A percentile compares a stretch with the other conserved stretches of the same genome.
phyloP scores from a whole-genome alignment of 2,329 filamentous ascomycete genomes.

The Penicillium olsonii region DNA sequence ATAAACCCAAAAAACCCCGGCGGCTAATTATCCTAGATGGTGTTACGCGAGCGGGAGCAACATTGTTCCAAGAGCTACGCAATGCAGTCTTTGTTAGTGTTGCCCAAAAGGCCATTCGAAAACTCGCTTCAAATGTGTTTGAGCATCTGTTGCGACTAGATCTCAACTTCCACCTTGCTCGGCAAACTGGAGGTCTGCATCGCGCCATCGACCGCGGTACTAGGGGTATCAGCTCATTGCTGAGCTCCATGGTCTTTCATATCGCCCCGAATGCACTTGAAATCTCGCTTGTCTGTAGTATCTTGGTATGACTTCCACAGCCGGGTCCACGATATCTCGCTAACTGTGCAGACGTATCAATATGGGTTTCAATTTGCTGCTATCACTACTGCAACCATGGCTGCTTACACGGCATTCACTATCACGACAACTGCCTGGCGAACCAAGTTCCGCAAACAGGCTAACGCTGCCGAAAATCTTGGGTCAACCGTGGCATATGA shows the following conservation, averaged over 20 bases:
- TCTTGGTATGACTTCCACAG: slow-evolving; percentile 58
- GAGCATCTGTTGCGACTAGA: slow-evolving; percentile 85
- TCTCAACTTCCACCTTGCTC: slow-evolving; percentile 87
- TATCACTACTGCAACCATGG: slow-evolving; percentile 88
- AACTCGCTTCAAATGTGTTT: slow-evolving; percentile 89
- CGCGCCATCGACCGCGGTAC: slow-evolving; percentile 94
- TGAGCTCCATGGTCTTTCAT: slow-evolving; percentile 98
- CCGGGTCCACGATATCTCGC: not conserved
- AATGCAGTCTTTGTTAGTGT: slow-evolving; percentile 98
- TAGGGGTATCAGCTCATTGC: slow-evolving; percentile 94
- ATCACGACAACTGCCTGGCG: slow-evolving; percentile 96
- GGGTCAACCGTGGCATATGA: slow-evolving; percentile 95
- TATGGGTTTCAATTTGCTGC: slow-evolving; percentile 90
- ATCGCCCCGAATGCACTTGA: slow-evolving; percentile 91
- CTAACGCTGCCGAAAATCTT: slow-evolving; percentile 94
- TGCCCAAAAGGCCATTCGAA: slow-evolving; percentile 91
- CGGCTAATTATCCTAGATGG: slow-evolving; percentile 59
- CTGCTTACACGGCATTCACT: slow-evolving; percentile 92
- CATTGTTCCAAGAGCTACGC: slow-evolving; percentile 86
- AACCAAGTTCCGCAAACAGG: slow-evolving; percentile 91
- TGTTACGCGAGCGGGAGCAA: slow-evolving; percentile 81
- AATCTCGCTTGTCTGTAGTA: slow-evolving; percentile 93
- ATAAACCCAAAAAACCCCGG: not conserved
- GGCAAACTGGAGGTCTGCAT: slow-evolving; percentile 92
- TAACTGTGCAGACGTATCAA: slow-evolving; percentile 70